These are phyloP conservation scores for Diaporthe batatas DNA, from an alignment of 2,329 filamentous ascomycete species.

Conservation along the genomic window DNA sequence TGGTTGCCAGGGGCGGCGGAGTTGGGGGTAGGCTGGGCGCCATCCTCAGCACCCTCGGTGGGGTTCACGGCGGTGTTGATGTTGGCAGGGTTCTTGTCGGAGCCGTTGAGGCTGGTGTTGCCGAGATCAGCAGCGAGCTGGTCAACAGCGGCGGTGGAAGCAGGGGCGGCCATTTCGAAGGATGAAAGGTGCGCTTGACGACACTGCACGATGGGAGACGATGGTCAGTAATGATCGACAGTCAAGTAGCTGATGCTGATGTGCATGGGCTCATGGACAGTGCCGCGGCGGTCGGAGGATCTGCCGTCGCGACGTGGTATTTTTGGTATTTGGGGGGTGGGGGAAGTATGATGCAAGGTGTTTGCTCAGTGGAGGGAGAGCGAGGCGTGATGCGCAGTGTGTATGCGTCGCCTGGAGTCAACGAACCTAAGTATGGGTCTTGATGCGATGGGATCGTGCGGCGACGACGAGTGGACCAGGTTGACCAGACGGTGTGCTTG, in stretches of 20 bases:
- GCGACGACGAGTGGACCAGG: conserved; percentile 33
- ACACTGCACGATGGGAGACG: conserved; percentile 44
- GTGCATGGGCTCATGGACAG: not conserved
- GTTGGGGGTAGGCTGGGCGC: conserved; percentile 77
- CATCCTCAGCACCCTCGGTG: conserved; percentile 66
- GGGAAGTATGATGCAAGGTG: not conserved
- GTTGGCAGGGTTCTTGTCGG: conserved; percentile 72
- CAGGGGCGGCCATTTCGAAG: conserved; percentile 72
- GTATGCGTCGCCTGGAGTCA: not conserved
- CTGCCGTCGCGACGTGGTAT: not conserved
- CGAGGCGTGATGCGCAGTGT: no score
- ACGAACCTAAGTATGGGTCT: conserved; percentile 37
- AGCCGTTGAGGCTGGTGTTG: conserved; percentile 77
- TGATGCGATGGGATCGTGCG: conserved; percentile 25
- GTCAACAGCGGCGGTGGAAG: conserved; percentile 74
- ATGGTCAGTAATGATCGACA: conserved; percentile 42
- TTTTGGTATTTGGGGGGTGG: not conserved
- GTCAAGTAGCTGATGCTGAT: conserved; percentile 39
- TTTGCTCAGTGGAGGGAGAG: not conserved
- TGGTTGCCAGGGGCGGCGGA: conserved; percentile 83
- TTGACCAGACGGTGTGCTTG: conserved; percentile 35
- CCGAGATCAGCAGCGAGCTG: conserved; percentile 85
- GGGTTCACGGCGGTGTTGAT: conserved; percentile 80
- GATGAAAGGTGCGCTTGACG: conserved; percentile 44
- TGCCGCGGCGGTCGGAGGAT: not conserved